A percentile compares a stretch with the other conserved stretches of the same genome.
Evolutionary conservation across 768 basidiomycete genomes (phyloP).

Genomic region (Porpolomopsis calyptriformis): DNA sequence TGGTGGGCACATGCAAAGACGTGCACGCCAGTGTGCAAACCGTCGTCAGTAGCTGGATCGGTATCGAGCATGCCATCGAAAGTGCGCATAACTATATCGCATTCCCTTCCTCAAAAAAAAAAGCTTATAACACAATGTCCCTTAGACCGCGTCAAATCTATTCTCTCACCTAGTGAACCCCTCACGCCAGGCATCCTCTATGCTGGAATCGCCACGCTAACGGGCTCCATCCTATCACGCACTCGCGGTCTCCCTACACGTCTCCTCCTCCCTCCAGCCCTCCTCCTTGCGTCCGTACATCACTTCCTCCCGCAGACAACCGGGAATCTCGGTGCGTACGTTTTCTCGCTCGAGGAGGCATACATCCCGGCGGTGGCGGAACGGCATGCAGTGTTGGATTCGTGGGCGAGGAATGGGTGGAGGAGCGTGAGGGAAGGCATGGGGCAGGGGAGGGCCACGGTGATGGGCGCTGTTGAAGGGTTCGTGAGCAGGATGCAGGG

Average conservation of each 20-base stretch:
- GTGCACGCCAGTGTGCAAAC: constrained; percentile 60
- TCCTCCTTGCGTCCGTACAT: constrained; percentile 56
- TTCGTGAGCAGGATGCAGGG: constrained; percentile 51
- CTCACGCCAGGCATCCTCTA: constrained; percentile 87
- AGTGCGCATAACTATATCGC: no score
- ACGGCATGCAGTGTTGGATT: constrained; percentile 53
- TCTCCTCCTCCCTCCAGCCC: constrained; percentile 61
- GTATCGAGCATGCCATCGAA: constrained; percentile 76
- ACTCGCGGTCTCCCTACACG: constrained; percentile 64
- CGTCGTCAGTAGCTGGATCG: constrained; percentile 74
- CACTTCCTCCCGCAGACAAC: constrained; percentile 86
- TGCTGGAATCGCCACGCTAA: constrained; percentile 79
- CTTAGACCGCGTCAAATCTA: constrained; percentile 70
- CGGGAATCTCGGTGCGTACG: constrained; percentile 54
- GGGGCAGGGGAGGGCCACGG: constrained; percentile 31
- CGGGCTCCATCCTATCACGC: constrained; percentile 78
- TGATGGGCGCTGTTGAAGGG: constrained; percentile 34
- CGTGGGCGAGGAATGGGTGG: constrained; percentile 51
- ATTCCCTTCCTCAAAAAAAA: no score
- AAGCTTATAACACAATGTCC: neutral
- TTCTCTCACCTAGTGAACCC: constrained; percentile 70
- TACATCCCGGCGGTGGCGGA: constrained; percentile 62
- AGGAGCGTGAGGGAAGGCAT: constrained; percentile 44
- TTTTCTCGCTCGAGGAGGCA: constrained; percentile 56
- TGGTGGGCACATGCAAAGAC: constrained; percentile 43